Conservation (phyloP, 768 basidiomycete genomes). For the Trichaptum fuscoviolaceum region DNA sequence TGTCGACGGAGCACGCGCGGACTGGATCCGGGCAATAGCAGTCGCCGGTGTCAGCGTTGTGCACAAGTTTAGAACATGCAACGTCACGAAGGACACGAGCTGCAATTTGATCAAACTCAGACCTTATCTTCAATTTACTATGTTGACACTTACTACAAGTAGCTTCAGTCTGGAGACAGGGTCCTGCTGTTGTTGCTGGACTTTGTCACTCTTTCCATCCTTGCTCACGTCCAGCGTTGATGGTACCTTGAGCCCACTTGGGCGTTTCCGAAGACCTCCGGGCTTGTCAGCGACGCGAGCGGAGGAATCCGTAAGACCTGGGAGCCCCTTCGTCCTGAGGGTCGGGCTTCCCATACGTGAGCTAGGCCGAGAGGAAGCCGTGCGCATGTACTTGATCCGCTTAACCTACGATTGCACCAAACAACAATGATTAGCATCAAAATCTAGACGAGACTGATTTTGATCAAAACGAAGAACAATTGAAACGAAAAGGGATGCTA, state of each 20-base stretch:
- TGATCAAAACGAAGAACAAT: no score
- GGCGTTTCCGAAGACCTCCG: not conserved
- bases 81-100: constrained; percentile 86
- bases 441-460: not conserved
- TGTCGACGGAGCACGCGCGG: constrained; percentile 16
- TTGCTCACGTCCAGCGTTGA: constrained; percentile 2
- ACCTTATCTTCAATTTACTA: constrained; percentile 5
- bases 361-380: constrained; percentile 16
- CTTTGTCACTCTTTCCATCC: constrained; percentile 19
- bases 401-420: not conserved
- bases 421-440: not conserved
- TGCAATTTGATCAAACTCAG: constrained; percentile 19
- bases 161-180: constrained; percentile 87
- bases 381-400: constrained; percentile 3
- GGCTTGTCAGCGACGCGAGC: not conserved
- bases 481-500: no score
- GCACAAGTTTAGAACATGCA: constrained; percentile 91
- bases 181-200: constrained; percentile 52
- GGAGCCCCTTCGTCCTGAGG: constrained; percentile 8
- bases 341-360: constrained; percentile 16
- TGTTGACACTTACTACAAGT: constrained; percentile 54
- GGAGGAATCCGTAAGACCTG: constrained; percentile 3
- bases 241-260: not conserved
- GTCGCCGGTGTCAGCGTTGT: constrained; percentile 80
- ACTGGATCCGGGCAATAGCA: constrained; percentile 41